phyloP scores from a whole-genome alignment of 1,284 basidiomycete genomes.

The Lignosus rhinocerotis region DNA sequence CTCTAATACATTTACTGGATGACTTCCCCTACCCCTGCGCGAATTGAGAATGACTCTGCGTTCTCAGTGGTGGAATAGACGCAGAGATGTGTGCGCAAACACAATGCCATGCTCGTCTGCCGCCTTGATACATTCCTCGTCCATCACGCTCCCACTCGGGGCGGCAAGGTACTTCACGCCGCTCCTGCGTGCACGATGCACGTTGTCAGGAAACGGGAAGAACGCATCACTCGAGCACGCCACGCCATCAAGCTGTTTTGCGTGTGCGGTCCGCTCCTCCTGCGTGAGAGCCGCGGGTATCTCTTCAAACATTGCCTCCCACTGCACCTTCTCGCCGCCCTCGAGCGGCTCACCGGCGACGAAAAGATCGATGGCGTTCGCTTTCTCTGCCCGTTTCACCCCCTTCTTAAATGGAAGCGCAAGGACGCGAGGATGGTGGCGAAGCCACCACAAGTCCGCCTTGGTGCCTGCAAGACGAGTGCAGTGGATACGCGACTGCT shows the following conservation, averaged over 20 bases:
- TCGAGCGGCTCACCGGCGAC: conserved; percentile 90
- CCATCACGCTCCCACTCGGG: conserved; percentile 96
- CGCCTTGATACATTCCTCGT: conserved; percentile 91
- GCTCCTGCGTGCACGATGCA: conserved; percentile 89
- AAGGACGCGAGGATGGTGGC: conserved; percentile 93
- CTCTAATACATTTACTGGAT: not conserved
- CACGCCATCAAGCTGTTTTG: conserved; percentile 76
- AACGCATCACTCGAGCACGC: conserved; percentile 96
- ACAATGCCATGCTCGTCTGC: conserved; percentile 90
- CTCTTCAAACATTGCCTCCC: conserved; percentile 87
- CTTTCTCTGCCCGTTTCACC: conserved; percentile 96
- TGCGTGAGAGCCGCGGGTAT: conserved; percentile 69
- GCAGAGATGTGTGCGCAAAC: conserved; percentile 82
- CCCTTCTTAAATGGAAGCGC: conserved; percentile 95
- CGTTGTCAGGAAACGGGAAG: conserved; percentile 99
- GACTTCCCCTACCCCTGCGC: not conserved
- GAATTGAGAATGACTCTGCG: not conserved
- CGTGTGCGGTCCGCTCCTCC: conserved; percentile 78
- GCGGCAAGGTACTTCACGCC: conserved; percentile 94
- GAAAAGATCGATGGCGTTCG: conserved; percentile 97
- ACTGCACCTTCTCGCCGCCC: conserved; percentile 85
- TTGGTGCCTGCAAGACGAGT: conserved; percentile 96
- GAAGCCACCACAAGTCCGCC: conserved; percentile 99
- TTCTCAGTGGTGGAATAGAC: conserved; percentile 77
- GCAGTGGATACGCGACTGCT: conserved; percentile 99